Base-by-base conservation (phyloP, 495 filamentous ascomycete genomes). In the Hypoxylon intermedium region DNA sequence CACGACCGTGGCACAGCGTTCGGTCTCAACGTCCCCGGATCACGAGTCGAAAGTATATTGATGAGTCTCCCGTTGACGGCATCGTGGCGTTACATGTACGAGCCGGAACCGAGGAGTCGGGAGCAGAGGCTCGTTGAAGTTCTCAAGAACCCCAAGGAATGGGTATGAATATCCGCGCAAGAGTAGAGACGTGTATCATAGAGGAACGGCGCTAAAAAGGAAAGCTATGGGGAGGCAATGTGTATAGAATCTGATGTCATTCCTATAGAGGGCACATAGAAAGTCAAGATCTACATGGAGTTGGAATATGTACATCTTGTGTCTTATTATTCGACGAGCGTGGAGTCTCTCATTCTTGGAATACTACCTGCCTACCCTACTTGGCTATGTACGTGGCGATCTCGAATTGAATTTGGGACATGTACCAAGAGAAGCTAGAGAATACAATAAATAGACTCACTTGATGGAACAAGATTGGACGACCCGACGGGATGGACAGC, bases 1-100 rank as follows among this genome's bases (percentile, higher is more conserved):
- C 92, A 99, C 76, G 94, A 99, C 77, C 86, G 94, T 21, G 94
- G 94, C 9, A 99, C 94, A 5, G 88, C 89, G 43, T 99, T 99
- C 72, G 94, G 94, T 0, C 76, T 99, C 51, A 93, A 92, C 62
- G 97, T 95, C 0, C 95, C 94, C 2, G 91, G 90, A 57, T 89
- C 92, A 7, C 83, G 94, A 51, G 84, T 99, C 5, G 94, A 98
- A 78, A 96, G 91, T 76, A 98, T 99, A 51, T 74, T 99, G 61
- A 97, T 99, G 93, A 96, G 90, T 77, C 74, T 99, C 55, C 94
- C 94, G 2, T 78, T 96, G 48, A 97, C 94, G 31, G 95, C 94
- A 16, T 83, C 86, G 54, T 99, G 94, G 94, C 82, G 86, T 64
- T 99, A 99, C 70, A 97, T 97, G 93, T 89, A 97, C 73, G 82